Conservation (phyloP, 768 basidiomycete genomes). For the Pisolithus tinctorius region DNA sequence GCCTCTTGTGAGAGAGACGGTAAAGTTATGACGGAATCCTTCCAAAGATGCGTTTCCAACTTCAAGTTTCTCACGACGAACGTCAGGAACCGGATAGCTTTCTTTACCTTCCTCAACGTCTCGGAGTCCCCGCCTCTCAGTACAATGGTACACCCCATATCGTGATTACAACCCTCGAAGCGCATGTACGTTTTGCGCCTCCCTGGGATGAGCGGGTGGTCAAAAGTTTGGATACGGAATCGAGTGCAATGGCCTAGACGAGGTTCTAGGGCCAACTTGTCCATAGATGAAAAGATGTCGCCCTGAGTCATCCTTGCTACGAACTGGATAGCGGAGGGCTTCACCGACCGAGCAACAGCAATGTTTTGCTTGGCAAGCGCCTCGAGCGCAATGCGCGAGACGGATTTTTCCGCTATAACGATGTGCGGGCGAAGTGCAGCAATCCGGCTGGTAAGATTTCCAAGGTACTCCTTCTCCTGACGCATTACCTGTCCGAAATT, state of each 20-base stretch:
- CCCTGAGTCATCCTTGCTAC: slow-evolving; percentile 93
- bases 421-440: slow-evolving; percentile 89
- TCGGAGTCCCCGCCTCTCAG: slow-evolving; percentile 82
- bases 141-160: slow-evolving; percentile 93
- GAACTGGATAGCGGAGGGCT: slow-evolving; percentile 78
- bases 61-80: slow-evolving; percentile 92
- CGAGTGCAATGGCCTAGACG: slow-evolving; percentile 81
- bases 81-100: slow-evolving; percentile 85
- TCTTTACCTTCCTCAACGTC: slow-evolving; percentile 79
- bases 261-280: slow-evolving; percentile 85
- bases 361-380: slow-evolving; percentile 80
- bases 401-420: slow-evolving; percentile 86
- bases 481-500: slow-evolving; percentile 86
- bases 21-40: slow-evolving; percentile 74
- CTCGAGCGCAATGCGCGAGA: slow-evolving; percentile 86
- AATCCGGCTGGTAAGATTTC: slow-evolving; percentile 81
- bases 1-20: slow-evolving; percentile 63
- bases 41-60: slow-evolving; percentile 92
- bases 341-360: slow-evolving; percentile 85
- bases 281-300: slow-evolving; percentile 93
- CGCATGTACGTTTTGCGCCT: slow-evolving; percentile 95
- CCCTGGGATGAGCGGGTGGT: slow-evolving; percentile 91
- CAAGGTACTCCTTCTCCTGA: slow-evolving; percentile 90
- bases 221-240: slow-evolving; percentile 89
- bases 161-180: slow-evolving; percentile 90